Evolutionary conservation across 208 protist species (phyloP).

Genomic region (Kentomonas sorsogonicus): DNA sequence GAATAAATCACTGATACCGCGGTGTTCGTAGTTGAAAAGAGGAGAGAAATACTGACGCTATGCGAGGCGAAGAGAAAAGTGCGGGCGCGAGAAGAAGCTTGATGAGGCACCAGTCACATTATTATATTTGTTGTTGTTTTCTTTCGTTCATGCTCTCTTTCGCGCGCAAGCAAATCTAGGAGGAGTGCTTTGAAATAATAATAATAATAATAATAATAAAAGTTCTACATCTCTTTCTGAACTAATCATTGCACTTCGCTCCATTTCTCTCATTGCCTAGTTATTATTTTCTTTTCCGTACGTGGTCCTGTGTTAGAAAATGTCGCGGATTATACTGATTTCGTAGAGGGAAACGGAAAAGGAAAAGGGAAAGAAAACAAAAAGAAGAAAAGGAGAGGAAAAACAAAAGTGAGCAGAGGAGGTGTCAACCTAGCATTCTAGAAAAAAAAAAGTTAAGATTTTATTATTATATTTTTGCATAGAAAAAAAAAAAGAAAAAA

Average conservation of each 20-base stretch:
- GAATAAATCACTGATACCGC: background rate
- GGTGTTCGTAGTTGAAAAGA: background rate
- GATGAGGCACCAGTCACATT: background rate
- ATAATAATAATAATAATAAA: constrained; percentile 2
- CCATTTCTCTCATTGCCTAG: background rate
- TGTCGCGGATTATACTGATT: too few relatives aligned
- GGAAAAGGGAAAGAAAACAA: background rate
- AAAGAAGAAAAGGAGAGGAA: background rate
- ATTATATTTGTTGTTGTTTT: background rate
- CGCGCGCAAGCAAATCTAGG: too few relatives aligned
- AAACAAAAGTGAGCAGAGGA: background rate
- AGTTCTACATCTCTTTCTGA: too few relatives aligned
- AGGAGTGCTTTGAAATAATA: too few relatives aligned
- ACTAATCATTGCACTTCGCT: background rate
- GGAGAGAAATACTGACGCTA: background rate
- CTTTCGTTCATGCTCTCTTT: background rate
- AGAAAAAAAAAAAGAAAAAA: constrained; percentile 12
- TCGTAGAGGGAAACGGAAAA: too few relatives aligned
- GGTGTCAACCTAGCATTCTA: background rate
- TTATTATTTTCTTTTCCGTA: constrained; percentile 1
- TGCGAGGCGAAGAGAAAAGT: background rate
- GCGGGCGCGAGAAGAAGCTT: background rate
- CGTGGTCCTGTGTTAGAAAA: too few relatives aligned
- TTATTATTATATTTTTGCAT: background rate
- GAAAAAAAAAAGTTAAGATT: background rate